Base-by-base conservation (phyloP, 2,329 filamentous ascomycete species). In the Magnaporthiopsis rhizophila region DNA sequence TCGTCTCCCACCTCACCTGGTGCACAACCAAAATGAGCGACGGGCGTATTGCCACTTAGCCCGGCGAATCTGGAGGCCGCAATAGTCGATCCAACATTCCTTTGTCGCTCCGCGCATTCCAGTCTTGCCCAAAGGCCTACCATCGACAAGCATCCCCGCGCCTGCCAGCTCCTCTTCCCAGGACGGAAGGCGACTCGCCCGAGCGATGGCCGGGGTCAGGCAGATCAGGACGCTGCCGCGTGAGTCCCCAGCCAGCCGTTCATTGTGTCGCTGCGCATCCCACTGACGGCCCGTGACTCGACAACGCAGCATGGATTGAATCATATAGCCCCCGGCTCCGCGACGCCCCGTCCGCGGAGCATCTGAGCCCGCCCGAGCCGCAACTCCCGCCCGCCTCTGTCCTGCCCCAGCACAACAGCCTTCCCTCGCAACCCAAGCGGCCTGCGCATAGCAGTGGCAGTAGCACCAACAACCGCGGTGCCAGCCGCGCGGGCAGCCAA, bases 341-440 rank as follows among this genome's bases (percentile, higher is more conserved):
- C 21, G 53, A 34, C 18, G 45, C 21, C 18, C 56, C 56, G n/a
- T 59, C 62, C 9, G 53, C 36, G 34, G 62, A 63, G 56, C 53
- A 63, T 32, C 56, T 62, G n/a, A 62, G 53, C 50, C 61, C 61
- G 2, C 61, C 38, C 21, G 61, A 62, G 21, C 50, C 58, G 15
- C 64, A 68, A n/a, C 67, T 66, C 15, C 69, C 69, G 13, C 67
- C 67, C 7, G 62, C 62, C 13, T 64, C 69, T 1, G 56, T 67
- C n/a, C 62, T 56, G 6, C 66, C 69, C 12, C 68, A 69, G 32
- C 69, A 70, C 65, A 71, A 70, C 64, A 65, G 67, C 38, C 58
- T 64, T 6, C 69, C 69, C 3, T 58, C 66, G 1, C 66, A 69
- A 9, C 62, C 66, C 11, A 64, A 57, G n/a, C 64, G 67, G 28